A percentile compares a stretch with the other conserved stretches of the same genome.
Conservation (phyloP, 371 early-diverging fungal genomes). For the Lichtheimia ramosa region DNA sequence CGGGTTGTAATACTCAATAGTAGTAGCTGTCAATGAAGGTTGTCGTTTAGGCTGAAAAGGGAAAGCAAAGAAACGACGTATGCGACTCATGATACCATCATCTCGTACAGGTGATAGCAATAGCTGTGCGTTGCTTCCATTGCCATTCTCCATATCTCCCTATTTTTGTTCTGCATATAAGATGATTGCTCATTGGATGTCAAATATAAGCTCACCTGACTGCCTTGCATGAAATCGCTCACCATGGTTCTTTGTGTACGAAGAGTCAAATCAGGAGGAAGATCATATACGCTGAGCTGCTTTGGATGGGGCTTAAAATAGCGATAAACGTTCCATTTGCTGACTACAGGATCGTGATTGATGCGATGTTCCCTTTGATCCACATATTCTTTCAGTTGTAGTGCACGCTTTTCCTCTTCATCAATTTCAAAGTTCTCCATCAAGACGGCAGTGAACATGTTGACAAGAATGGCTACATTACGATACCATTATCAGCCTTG, state of each 20-base stretch:
- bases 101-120: no score
- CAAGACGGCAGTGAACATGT: constrained; percentile 64
- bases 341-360: constrained; percentile 34
- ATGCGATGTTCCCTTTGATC: constrained; percentile 32
- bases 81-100: no score
- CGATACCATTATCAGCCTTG: not conserved
- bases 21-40: no score
- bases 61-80: no score
- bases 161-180: no score
- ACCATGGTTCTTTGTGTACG: constrained; percentile 50
- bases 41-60: no score
- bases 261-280: constrained; percentile 35
- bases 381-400: constrained; percentile 53
- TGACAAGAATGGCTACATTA: constrained; percentile 52
- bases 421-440: constrained; percentile 69
- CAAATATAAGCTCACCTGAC: not conserved
- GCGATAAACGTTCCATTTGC: constrained; percentile 51
- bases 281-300: constrained; percentile 38
- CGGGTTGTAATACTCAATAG: constrained; percentile 7
- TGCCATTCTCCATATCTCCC: no score
- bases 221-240: constrained; percentile 48
- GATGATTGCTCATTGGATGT: no score
- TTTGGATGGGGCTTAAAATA: constrained; percentile 55
- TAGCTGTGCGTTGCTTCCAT: no score
- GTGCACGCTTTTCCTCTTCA: constrained; percentile 56